phyloP scores from a whole-genome alignment of 768 basidiomycete genomes.

The Tulasnella sp. region DNA sequence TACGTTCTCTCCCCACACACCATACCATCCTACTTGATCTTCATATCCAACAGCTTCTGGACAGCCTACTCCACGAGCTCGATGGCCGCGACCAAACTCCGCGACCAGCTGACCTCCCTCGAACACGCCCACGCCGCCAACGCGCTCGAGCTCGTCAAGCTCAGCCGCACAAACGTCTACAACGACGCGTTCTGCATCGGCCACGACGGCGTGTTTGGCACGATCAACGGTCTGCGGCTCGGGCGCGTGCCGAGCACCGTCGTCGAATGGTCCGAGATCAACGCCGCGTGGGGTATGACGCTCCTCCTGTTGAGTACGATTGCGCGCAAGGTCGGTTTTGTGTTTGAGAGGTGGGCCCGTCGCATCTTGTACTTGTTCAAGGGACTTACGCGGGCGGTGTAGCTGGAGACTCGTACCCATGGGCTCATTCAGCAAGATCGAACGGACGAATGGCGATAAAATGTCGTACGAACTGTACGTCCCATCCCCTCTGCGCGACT shows the following conservation, averaged over 20 bases:
- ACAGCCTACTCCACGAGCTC: conserved; percentile 12
- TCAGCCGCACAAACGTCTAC: conserved; percentile 88
- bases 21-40: neutral
- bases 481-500: neutral
- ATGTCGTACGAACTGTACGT: conserved; percentile 63
- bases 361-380: neutral
- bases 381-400: conserved; percentile 7
- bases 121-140: conserved; percentile 10
- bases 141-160: conserved; percentile 33
- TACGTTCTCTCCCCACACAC: conserved; percentile 32
- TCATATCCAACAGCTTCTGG: conserved; percentile 16
- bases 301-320: conserved; percentile 84
- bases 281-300: conserved; percentile 96
- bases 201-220: conserved; percentile 88
- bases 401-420: conserved; percentile 88
- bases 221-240: conserved; percentile 90
- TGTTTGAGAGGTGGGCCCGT: conserved; percentile 61
- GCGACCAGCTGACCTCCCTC: conserved; percentile 14
- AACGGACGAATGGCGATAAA: conserved; percentile 63
- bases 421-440: conserved; percentile 90
- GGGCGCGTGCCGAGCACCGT: conserved; percentile 69
- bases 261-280: conserved; percentile 98
- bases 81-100: conserved; percentile 2
- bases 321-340: conserved; percentile 80
- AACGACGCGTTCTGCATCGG: conserved; percentile 94